Evolutionary conservation across 768 basidiomycete genomes (phyloP).

Genomic region (Russula foetens): DNA sequence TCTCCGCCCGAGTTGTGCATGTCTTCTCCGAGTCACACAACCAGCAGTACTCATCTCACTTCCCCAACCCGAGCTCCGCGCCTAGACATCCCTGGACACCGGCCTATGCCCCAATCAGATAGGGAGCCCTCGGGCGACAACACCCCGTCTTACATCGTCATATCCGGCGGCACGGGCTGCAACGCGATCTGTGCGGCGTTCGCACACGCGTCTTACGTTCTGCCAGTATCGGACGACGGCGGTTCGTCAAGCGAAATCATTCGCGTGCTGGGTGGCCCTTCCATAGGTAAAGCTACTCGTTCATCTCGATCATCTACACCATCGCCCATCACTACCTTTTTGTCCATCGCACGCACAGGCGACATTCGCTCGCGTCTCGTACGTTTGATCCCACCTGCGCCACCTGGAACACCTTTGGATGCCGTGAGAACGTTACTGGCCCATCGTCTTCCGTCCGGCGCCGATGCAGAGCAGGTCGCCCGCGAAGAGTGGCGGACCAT

Average conservation of each 20-base stretch:
- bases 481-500: conserved; percentile 90
- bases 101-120: not conserved
- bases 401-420: conserved; percentile 52
- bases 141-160: conserved; percentile 51
- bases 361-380: conserved; percentile 86
- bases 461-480: conserved; percentile 57
- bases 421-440: conserved; percentile 73
- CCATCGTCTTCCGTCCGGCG: conserved; percentile 64
- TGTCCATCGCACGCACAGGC: conserved; percentile 35
- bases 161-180: conserved; percentile 93
- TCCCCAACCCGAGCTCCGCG: not conserved
- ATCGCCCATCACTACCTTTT: not conserved
- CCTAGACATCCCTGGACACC: conserved; percentile 61
- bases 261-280: conserved; percentile 80
- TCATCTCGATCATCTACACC: no score
- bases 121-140: not conserved
- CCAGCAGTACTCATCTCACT: not conserved
- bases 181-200: conserved; percentile 89
- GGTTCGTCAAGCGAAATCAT: conserved; percentile 94
- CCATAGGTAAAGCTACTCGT: conserved; percentile 46
- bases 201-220: conserved; percentile 64
- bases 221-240: conserved; percentile 94
- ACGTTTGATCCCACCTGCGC: conserved; percentile 69
- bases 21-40: not conserved
- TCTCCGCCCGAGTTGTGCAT: not conserved